A percentile compares a stretch with the other conserved stretches of the same genome.
Evolutionary conservation across 208 protist genomes (phyloP).

Genomic region (Sergeia podlipaevii): DNA sequence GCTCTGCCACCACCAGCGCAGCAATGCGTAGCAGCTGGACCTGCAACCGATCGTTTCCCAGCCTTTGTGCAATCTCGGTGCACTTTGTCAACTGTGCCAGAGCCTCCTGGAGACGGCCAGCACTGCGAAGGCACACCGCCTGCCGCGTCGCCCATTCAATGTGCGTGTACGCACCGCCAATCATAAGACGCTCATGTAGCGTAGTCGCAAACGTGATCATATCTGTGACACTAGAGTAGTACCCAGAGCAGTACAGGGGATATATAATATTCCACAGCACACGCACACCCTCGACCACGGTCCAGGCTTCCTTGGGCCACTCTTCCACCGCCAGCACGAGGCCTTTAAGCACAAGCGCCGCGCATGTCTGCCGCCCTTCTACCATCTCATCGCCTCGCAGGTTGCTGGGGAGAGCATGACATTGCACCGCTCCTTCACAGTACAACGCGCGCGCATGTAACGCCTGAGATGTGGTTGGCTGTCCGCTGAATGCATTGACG

Average conservation of each 20-base stretch:
- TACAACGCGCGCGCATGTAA: constrained; percentile 52
- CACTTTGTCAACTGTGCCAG: constrained; percentile 30
- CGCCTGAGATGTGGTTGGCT: constrained; percentile 27
- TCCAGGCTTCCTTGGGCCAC: constrained; percentile 50
- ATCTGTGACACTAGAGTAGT: constrained; percentile 52
- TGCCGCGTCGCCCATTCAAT: constrained; percentile 73
- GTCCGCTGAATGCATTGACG: constrained; percentile 17
- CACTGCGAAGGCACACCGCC: constrained; percentile 51
- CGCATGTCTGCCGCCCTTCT: constrained; percentile 35
- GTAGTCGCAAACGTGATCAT: constrained; percentile 52
- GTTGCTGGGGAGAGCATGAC: constrained; percentile 27
- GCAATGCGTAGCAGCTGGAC: constrained; percentile 65
- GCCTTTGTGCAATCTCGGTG: constrained; percentile 32
- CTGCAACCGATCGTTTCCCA: constrained; percentile 64
- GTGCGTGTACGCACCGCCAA: constrained; percentile 55
- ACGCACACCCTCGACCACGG: constrained; percentile 44
- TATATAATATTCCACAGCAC: constrained; percentile 54
- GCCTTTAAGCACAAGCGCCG: constrained; percentile 46
- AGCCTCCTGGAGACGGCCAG: constrained; percentile 46
- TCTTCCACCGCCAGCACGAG: constrained; percentile 61
- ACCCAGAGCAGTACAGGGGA: constrained; percentile 37
- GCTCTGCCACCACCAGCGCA: constrained; percentile 10
- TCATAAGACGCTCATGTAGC: constrained; percentile 66
- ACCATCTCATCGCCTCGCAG: constrained; percentile 35
- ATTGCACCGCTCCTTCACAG: constrained; percentile 54